phyloP scores from a whole-genome alignment of 345 rosid genomes.

The Turnera subulata region DNA sequence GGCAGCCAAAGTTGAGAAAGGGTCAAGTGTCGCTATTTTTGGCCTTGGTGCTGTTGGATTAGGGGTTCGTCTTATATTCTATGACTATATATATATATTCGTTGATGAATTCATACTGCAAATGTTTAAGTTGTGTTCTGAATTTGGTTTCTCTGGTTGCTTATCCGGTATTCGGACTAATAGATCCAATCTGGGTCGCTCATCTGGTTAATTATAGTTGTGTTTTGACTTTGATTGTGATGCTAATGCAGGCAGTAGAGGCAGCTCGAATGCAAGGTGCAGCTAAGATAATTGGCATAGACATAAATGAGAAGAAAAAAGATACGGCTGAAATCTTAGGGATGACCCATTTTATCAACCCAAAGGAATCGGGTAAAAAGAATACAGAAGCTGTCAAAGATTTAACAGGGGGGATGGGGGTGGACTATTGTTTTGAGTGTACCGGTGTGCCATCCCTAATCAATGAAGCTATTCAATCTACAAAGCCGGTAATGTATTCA shows the following conservation, averaged over 20 bases:
- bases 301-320: constrained; percentile 36
- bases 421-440: constrained; percentile 66
- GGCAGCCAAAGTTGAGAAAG: constrained; percentile 44
- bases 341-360: constrained; percentile 59
- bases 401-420: constrained; percentile 45
- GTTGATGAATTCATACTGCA: no score
- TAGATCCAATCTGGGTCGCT: no score
- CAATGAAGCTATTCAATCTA: constrained; percentile 44
- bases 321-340: constrained; percentile 40
- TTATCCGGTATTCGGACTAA: no score
- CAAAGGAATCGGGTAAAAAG: constrained; percentile 32
- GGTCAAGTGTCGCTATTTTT: constrained; percentile 57
- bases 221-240: no score
- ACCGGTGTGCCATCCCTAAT: constrained; percentile 33
- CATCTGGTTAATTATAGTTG: no score
- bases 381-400: constrained; percentile 37
- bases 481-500: constrained; percentile 35
- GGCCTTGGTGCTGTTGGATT: constrained; percentile 80
- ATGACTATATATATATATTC: no score
- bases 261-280: constrained; percentile 64
- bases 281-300: constrained; percentile 53
- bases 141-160: no score
- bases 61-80: constrained; percentile 30
- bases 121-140: no score
- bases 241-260: constrained; percentile 49